Conservation (phyloP, 257 asterid genomes). For the Solanum chiquidenum region DNA sequence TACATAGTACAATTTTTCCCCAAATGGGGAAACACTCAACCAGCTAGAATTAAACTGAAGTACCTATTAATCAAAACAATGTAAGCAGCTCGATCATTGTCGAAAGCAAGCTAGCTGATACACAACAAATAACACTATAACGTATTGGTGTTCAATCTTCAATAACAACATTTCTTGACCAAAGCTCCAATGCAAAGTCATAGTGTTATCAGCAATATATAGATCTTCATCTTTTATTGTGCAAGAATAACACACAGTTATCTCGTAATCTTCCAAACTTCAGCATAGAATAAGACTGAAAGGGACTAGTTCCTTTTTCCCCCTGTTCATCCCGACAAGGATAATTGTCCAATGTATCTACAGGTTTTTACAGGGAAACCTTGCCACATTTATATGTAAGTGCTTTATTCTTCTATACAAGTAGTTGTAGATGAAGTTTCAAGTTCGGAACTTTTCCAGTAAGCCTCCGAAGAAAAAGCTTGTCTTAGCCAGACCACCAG, state of each 20-base stretch:
- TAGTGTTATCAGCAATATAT: neutral
- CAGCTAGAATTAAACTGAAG: neutral
- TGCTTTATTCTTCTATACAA: neutral
- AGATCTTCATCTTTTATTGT: neutral
- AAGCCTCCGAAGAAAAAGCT: conserved; percentile 83
- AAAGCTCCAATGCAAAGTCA: neutral
- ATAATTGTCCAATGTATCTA: neutral
- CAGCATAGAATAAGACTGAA: neutral
- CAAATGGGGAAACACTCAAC: neutral
- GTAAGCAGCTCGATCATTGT: neutral
- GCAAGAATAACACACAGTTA: neutral
- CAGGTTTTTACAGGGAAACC: neutral
- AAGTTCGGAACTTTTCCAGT: conserved; percentile 52
- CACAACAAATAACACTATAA: neutral
- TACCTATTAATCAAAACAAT: neutral
- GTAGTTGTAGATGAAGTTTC: neutral
- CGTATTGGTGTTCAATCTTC: neutral
- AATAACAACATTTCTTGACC: neutral
- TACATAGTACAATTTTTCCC: neutral
- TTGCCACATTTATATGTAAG: neutral
- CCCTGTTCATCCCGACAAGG: neutral
- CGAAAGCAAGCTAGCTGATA: neutral
- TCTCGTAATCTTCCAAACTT: neutral
- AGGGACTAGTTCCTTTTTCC: neutral
- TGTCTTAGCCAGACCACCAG: conserved; percentile 61